Base-by-base conservation (phyloP, 495 filamentous ascomycete species). In the Aspergillus taichungensis region DNA sequence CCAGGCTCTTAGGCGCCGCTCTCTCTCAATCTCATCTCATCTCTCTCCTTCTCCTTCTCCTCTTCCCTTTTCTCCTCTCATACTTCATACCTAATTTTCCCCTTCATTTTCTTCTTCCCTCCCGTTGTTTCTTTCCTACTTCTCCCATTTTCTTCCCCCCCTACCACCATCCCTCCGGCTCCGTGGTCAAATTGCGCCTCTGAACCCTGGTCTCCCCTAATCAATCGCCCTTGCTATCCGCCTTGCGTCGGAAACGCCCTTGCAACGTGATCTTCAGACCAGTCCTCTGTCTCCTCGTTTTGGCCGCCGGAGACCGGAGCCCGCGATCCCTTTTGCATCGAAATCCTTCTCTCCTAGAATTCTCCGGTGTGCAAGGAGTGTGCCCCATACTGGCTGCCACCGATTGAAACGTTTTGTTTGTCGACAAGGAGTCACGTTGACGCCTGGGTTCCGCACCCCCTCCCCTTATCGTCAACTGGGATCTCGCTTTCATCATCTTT, bases 181-280 rank as follows among this genome's bases (percentile, higher is more conserved):
- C 54, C 54, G 51, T 57, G 51, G 51, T 47, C 50, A 49, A 43
- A 47, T 57, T 28, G 46, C 45, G 37, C 50, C 51, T 52, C 45
- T 59, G 55, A 40, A 53, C 46, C 37, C 45, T 50, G 50, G 47
- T 47, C 48, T 46, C 42, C 34, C 52, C 52, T 38, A 47, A 24
- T 24, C 18, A 52, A 49, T 55, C 50, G 49, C 55, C 57, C 59
- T 59, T 61, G 56, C 47, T 48, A 47, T 52, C 49, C 55, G 49
- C 58, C 55, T 56, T 63, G 61, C 56, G 49, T 60, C 56, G 56
- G 56, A 50, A 46, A 50, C 39, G 46, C 46, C 56, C 55, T 51
- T 50, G 46, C 50, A 60, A 59, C 56, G 61, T 51, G 52, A 57
- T 46, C 40, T 44, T 40, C 50, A 38, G 34, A 40, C 50, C 51